Evolutionary conservation across 805 yeast species (phyloP), one percentile per base, ranked within the genome.

Genomic region (Wickerhamomyces sydowiorum): DNA sequence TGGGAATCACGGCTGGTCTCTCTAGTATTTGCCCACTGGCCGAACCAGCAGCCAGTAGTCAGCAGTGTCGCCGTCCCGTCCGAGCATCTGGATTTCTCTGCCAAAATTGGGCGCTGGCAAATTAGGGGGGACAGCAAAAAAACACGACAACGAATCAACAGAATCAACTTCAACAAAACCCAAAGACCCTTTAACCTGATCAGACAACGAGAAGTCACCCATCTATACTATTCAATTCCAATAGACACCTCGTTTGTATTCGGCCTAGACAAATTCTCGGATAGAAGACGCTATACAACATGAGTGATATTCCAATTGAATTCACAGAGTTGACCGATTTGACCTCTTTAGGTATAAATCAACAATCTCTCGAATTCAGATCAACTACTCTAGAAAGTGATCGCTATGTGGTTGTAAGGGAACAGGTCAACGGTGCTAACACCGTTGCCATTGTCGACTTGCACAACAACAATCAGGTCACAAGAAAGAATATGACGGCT

Each of bases 371-470:
- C 54, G 96, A 89, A 57, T 91, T 91, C 70, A 82, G 88, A 69
- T 82, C 96, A 32, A 88, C 97, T 44, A 93, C 99, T 18, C 75
- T 93, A 52, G 96, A 91, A 66, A 85, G 96, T 45, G 98, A 91
- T 65, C 82, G 76, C 60, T 93, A 82, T 67, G 86, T 93, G 38
- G 87, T 96, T 54, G 75, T 82, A 24, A 74, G 96, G 58, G 91
- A 83, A 60, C 64, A 76, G 25, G 56, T 60, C 39, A 65, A 66
- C 39, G 75, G 78, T 36, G 81, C 91, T 47, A 90, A 88, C 66
- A 75, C 93, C n/a, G 98, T 95, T 41, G 96, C 96, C 35, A 93
- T 93, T 56, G 78, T 93, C 48, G 95, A 93, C 60, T 73, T 93
- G 57, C 73, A 78, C 50, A 80, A 86, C 60, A 80, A 80, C 69